Base-by-base conservation (phyloP, 352 stramenopile species). In the Phytophthora uliginosa region DNA sequence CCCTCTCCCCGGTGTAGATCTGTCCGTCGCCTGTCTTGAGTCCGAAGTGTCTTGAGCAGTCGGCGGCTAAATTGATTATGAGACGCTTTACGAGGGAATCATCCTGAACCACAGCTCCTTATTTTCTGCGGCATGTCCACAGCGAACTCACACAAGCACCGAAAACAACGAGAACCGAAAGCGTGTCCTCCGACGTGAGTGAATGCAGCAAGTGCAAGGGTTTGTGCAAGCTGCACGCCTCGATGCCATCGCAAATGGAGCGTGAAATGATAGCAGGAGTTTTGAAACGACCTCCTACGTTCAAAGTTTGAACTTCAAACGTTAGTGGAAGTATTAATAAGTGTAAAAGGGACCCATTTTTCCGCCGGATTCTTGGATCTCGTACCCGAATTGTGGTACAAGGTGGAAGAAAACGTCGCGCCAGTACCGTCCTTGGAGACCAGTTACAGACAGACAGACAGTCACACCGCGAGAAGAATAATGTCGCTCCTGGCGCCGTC, bases 91-190 rank as follows among this genome's bases (percentile, higher is more conserved):
- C 13, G 34, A 10, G 8, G 34, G 34, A 40, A 9, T 15, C 42
- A 22, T 22, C 42, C 15, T 10, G 15, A 22, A 20, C 42, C 47
- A 24, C 51, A 22, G 24, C 24, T n/a, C 40, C 17, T 13, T 45
- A 18, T 8, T 13, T 18, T 17, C 17, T 12, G 17, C 26, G 40
- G 15, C 24, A 26, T 15, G 4, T 20, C 12, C 26, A 15, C 26
- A 26, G 15, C 38, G 13, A 45, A 7, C 13, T 31, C 13, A 1
- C 28, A 48, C 53, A 31, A 59, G 26, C 53, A 59, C 53, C 53
- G 53, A 59, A 59, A 59, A 7, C 8, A 15, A 28, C 53, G 53
- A 59, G 53, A 59, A 59, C 53, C 53, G 31, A 59, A 59, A 59
- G 53, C n/a, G 31, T 47, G 53, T 59, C 53, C 53, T n/a, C 53